Percentiles rank a stretch among this genome's conserved stretches.
Evolutionary conservation across 352 stramenopile genomes (phyloP).

Genomic region (Elongisporangium prolatum): DNA sequence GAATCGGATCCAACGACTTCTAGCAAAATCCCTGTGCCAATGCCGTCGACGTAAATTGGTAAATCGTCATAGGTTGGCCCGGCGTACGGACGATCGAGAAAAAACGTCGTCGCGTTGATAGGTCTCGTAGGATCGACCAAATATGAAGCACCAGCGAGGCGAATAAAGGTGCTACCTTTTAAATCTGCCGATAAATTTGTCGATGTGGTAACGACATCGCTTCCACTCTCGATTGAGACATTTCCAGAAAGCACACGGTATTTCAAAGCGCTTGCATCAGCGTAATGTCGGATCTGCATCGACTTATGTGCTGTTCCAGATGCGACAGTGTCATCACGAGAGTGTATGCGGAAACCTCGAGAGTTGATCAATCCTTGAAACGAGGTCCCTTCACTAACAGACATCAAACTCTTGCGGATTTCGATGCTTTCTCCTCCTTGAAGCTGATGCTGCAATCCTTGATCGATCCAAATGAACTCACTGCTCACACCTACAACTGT

Average conservation of each 20-base stretch:
- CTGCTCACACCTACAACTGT: conserved; percentile 40
- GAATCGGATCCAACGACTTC: conserved; percentile 19
- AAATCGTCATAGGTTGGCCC: conserved; percentile 44
- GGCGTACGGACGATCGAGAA: conserved; percentile 41
- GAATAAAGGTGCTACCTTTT: conserved; percentile 33
- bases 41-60: conserved; percentile 43
- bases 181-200: conserved; percentile 33
- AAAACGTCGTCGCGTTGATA: conserved; percentile 28
- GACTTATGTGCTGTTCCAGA: conserved; percentile 24
- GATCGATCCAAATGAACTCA: conserved; percentile 37
- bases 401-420: conserved; percentile 35
- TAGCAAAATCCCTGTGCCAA: conserved; percentile 40
- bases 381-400: conserved; percentile 39
- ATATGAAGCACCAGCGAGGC: conserved; percentile 41
- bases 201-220: conserved; percentile 35
- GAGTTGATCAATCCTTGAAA: conserved; percentile 41
- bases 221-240: conserved; percentile 41
- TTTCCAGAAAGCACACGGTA: conserved; percentile 32
- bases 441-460: conserved; percentile 41
- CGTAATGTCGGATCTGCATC: conserved; percentile 47
- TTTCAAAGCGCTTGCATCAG: conserved; percentile 29
- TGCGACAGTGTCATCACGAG: conserved; percentile 37
- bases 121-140: conserved; percentile 33
- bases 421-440: conserved; percentile 36
- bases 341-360: conserved; percentile 38